These are phyloP conservation scores for Penicillium sp. DNA, from an alignment of 2,329 filamentous ascomycete genomes.

Conservation along the genomic window DNA sequence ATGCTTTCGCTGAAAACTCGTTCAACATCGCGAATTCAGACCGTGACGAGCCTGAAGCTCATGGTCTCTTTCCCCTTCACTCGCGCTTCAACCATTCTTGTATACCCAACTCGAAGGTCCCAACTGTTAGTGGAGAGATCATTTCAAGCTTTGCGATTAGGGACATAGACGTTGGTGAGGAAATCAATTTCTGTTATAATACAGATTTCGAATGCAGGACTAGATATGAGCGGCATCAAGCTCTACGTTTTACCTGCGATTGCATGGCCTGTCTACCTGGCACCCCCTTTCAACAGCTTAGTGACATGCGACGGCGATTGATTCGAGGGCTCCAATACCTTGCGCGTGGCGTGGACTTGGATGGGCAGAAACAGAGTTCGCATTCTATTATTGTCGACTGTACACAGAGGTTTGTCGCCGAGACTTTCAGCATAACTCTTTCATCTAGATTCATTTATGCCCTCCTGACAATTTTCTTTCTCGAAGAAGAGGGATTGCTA, in stretches of 20 bases:
- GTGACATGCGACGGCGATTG: background rate
- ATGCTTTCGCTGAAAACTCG: background rate
- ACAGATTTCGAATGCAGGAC: background rate
- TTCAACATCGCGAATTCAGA: background rate
- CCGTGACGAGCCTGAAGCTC: background rate
- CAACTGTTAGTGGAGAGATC: background rate
- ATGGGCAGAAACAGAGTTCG: background rate
- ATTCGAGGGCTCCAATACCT: conserved; percentile 2
- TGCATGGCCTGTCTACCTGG: background rate
- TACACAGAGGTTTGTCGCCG: background rate
- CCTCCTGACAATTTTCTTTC: background rate
- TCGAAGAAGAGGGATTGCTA: background rate
- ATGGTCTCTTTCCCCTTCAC: background rate
- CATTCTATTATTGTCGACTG: background rate
- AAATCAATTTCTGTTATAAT: background rate
- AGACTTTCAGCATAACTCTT: background rate
- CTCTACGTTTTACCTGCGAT: background rate
- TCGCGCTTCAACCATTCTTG: conserved; percentile 9
- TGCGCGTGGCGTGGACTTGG: background rate
- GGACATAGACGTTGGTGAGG: background rate
- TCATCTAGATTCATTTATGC: background rate
- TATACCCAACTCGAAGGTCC: background rate
- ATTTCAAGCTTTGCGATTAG: background rate
- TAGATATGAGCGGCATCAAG: background rate
- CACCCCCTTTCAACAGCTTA: background rate